Base-by-base conservation (phyloP, 106 monocot genomes). In the Dendrobium officinale region DNA sequence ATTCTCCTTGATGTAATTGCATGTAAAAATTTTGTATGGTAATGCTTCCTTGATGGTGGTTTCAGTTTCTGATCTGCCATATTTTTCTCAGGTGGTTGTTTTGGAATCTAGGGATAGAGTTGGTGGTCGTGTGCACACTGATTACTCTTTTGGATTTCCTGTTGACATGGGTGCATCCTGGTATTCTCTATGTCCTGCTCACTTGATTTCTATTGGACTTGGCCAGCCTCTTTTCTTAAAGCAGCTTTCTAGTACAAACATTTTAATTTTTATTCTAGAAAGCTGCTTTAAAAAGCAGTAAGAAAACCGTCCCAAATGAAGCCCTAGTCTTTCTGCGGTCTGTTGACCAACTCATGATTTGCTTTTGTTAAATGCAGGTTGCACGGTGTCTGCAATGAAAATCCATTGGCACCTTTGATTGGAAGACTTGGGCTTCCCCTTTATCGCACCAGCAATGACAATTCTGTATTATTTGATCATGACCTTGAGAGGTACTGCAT, bases 151-250 rank as follows among this genome's bases (percentile, higher is more conserved):
- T 84, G 95, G 95, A 27, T 95, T 95, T 79, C 95, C 95, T 15
- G 85, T 95, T 29, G 95, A 95, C 77, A 82, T 95, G 85, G 95
- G 95, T 77, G 95, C 95, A 79, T 92, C 95, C 10, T 95, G 95
- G 95, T 92, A 77, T 77, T 49, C 5, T 55, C 80, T 22, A 24
- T 33, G 11, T 13, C 15, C 9, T 9, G 7, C 40, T 13, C 64
- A 66, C 64, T 66, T 66, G 72, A 40, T 75, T 70, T 42, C 84
- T 66, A 22, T 66, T 66, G 64, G 7, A 66, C n/a, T 26, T 66
- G 5, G 22, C 64, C n/a, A 26, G 15, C 64, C n/a, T 66, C 26
- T 24, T 66, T 66, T 26, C 64, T 31, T 31, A 31, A 31, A 31
- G 31, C 31, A 31, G 31, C 31, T 31, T 31, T 31, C 31, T 31